Evolutionary conservation across 2,329 filamentous ascomycete genomes (phyloP).

Genomic region (Hymenoscyphus linearis): DNA sequence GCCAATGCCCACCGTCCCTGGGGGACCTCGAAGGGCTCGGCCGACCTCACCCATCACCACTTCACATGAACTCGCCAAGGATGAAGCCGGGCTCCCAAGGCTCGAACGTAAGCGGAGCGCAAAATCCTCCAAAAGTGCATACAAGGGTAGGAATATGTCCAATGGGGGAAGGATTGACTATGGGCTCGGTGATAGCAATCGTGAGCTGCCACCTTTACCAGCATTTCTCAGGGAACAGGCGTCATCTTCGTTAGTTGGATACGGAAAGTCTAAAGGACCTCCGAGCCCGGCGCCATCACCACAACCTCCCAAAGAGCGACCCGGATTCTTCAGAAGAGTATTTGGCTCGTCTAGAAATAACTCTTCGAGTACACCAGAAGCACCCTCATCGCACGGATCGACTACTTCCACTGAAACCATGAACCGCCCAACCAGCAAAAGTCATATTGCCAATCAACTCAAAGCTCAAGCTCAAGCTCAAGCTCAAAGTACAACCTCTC

Average conservation of each 20-base stretch:
- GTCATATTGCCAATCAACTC: slow-evolving; percentile 42
- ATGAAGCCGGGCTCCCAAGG: slow-evolving; percentile 31
- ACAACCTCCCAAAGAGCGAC: slow-evolving; percentile 59
- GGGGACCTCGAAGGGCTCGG: slow-evolving; percentile 60
- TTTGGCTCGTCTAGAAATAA: slow-evolving; percentile 65
- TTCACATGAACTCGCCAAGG: slow-evolving; percentile 15
- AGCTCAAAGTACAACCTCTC: slow-evolving; percentile 26
- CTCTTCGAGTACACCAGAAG: slow-evolving; percentile 30
- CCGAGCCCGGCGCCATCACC: slow-evolving; percentile 32
- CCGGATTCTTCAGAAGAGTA: slow-evolving; percentile 88
- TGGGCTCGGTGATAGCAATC: slow-evolving; percentile 29
- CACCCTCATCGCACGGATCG: slow-evolving; percentile 30
- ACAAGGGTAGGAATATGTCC: slow-evolving; percentile 36
- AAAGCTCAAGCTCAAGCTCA: too few relatives aligned
- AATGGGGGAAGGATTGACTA: slow-evolving; percentile 31
- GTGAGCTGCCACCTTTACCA: slow-evolving; percentile 29
- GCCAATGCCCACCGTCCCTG: slow-evolving; percentile 78
- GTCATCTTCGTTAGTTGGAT: slow-evolving; percentile 47
- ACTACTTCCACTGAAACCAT: slow-evolving; percentile 35
- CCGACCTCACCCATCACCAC: slow-evolving; percentile 35
- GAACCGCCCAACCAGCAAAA: slow-evolving; percentile 37
- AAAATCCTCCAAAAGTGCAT: slow-evolving; percentile 44
- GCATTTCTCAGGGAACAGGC: slow-evolving; percentile 42
- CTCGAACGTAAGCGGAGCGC: slow-evolving; percentile 53
- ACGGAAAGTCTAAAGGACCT: slow-evolving; percentile 41